Base-by-base conservation (phyloP, 352 stramenopile genomes). In the Phytophthora sp. region DNA sequence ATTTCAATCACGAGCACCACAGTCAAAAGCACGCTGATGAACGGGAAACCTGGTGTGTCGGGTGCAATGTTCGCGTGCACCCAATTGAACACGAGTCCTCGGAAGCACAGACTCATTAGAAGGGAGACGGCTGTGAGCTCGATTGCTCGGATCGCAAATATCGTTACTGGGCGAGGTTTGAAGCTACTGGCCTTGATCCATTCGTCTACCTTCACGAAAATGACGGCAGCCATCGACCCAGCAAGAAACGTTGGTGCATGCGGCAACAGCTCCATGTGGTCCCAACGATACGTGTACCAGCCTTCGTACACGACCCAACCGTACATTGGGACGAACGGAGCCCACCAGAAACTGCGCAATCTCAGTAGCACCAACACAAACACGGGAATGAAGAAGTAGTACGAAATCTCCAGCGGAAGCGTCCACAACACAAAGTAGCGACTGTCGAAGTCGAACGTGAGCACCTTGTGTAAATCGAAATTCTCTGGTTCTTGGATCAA, bases 401-500 rank as follows among this genome's bases (percentile, higher is more conserved):
- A 75, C 15, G 60, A 4, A 61, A 57, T 64, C 37, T 56, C 45
- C 38, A 57, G 17, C 1, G 55, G 44, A 15, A 64, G 21, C 6
- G 55, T 75, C 77, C 77, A 87, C 17, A 84, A 69, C 4, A 87
- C 63, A 37, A 75, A 67, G 27, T 68, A 74, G 0, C 69, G 74
- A 1, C 54, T 62, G 4, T 62, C 44, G 1, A 61, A 45, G 18
- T 66, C 30, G 53, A 83, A 80, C 17, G 57, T 61, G 5, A 84
- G 55, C 17, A 82, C 72, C 4, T 76, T 67, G 13, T 54, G 55
- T 11, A 79, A 34, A 4, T 76, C 37, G 41, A 57, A 86, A 17
- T 61, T 27, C 18, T 69, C 53, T 0, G 66, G 72, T 3, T 71
- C 15, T 5, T 54, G 38, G 2, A 78, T 37, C 11, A 46, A 18